Percentiles rank a stretch among this genome's conserved stretches.
These are phyloP conservation scores for Parathielavia hyrcaniae DNA, from an alignment of 495 filamentous ascomycete species.

Conservation along the genomic window DNA sequence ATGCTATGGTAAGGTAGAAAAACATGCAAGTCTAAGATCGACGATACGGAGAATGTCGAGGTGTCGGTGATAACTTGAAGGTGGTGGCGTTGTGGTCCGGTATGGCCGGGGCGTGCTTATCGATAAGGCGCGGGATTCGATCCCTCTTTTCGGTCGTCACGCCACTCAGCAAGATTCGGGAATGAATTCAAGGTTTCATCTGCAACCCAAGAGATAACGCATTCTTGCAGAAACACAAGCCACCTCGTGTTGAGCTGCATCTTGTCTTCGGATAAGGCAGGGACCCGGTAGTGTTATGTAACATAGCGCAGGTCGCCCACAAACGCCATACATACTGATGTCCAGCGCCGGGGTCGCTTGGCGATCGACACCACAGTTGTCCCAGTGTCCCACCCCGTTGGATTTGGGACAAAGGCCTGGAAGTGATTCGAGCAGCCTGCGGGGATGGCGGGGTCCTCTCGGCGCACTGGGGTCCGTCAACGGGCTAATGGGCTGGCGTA, in stretches of 20 bases:
- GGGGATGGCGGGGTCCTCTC: neutral
- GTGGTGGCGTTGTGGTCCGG: neutral
- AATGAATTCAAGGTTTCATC: neutral
- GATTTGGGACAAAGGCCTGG: neutral
- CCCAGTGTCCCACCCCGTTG: constrained; percentile 3
- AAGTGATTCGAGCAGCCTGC: neutral
- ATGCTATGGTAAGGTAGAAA: too few relatives aligned
- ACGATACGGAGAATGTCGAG: too few relatives aligned
- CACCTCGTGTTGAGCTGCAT: neutral
- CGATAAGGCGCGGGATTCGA: neutral
- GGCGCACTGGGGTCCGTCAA: neutral
- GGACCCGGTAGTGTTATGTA: neutral
- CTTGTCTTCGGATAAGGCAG: neutral
- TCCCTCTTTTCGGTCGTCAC: too few relatives aligned
- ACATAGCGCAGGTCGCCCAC: too few relatives aligned
- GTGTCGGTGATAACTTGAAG: too few relatives aligned
- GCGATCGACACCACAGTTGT: neutral
- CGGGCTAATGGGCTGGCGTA: too few relatives aligned
- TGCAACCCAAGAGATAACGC: neutral
- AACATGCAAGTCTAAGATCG: too few relatives aligned
- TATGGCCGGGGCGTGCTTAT: neutral
- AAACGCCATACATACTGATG: too few relatives aligned
- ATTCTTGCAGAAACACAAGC: neutral
- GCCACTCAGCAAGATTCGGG: neutral
- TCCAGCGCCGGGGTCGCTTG: too few relatives aligned